Base-by-base conservation (phyloP, 306 rosid species). In the Luffa aegyptiaca region DNA sequence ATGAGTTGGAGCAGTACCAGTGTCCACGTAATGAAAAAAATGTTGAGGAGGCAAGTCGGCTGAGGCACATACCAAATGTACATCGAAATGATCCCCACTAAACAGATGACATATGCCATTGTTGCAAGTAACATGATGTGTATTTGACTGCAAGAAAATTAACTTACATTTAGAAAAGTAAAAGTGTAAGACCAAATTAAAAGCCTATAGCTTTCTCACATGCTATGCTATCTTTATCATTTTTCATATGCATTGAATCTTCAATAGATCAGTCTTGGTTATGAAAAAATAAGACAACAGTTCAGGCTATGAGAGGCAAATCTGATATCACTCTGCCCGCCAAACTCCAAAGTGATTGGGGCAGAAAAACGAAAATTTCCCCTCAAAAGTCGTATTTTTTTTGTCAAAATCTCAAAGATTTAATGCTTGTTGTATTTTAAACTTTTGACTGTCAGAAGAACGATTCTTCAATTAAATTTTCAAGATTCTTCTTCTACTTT, bases 1-100 rank as follows among this genome's bases (percentile, higher is more conserved):
- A 96, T 96, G 82, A 96, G 87, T 86, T 91, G 98, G 65, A 96
- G 90, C 69, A 96, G 93, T 48, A 93, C 96, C 18, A 96, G 78
- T n/a, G 98, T 90, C 96, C 96, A 90, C 73, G 98, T 89, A 73
- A 96, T 91, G 86, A 91, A 96, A 89, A 93, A 96, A 49, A 96
- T 90, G 85, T 96, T 96, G 80, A 93, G 92, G 80, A 96, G 90
- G 84, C 99, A 96, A 81, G 97, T 84, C 73, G 97, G 91, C 69
- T 83, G 83, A 21, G 98, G 97, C 6, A 92, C 92, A 86, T 96
- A 93, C 99, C 98, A 93, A 80, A 96, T 85, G 90, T 83, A 96
- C 99, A 96, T 91, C 87, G 90, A 80, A 51, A 90, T 86, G 81
- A 91, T 86, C 82, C 99, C 99, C 69, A 82, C 88, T 82, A 96